These are phyloP conservation scores for Alternaria sp. DNA, from an alignment of 2,329 filamentous ascomycete genomes.

Conservation along the genomic window DNA sequence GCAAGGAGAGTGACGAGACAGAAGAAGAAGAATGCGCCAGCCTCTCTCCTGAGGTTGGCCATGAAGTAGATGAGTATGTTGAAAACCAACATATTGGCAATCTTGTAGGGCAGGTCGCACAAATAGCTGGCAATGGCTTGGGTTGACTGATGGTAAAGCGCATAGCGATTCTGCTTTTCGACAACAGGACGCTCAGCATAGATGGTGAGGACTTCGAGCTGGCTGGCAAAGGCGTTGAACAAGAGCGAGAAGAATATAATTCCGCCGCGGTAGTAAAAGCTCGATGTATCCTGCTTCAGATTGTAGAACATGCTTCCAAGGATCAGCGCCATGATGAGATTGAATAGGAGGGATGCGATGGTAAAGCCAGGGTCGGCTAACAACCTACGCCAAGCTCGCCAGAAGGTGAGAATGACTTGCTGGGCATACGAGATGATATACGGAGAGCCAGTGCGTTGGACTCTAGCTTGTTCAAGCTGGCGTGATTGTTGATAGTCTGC, in stretches of 20 bases:
- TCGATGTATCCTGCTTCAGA: conserved; percentile 67
- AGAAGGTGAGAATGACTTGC: conserved; percentile 80
- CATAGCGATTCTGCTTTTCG: conserved; percentile 86
- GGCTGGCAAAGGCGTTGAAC: conserved; percentile 83
- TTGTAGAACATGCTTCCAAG: conserved; percentile 85
- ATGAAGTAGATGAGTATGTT: conserved; percentile 87
- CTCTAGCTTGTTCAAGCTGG: conserved; percentile 57
- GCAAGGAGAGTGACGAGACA: conserved; percentile 76
- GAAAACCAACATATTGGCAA: conserved; percentile 75
- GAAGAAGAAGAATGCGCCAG: conserved; percentile 86
- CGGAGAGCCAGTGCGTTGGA: conserved; percentile 71
- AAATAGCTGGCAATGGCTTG: conserved; percentile 90
- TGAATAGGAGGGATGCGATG: conserved; percentile 72
- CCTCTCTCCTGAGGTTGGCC: conserved; percentile 76
- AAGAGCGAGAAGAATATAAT: conserved; percentile 87
- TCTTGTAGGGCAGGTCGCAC: conserved; percentile 83
- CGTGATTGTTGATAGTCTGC: conserved; percentile 58
- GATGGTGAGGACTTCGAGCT: conserved; percentile 83
- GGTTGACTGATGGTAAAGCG: conserved; percentile 88
- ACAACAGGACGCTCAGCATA: conserved; percentile 91
- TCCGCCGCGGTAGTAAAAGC: conserved; percentile 80
- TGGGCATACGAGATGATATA: conserved; percentile 80
- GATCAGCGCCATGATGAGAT: conserved; percentile 78
- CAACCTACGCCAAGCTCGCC: conserved; percentile 80
- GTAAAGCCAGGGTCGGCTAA: conserved; percentile 80